These are phyloP conservation scores for Malus sieversii DNA, from an alignment of 306 rosid genomes.

Conservation along the genomic window DNA sequence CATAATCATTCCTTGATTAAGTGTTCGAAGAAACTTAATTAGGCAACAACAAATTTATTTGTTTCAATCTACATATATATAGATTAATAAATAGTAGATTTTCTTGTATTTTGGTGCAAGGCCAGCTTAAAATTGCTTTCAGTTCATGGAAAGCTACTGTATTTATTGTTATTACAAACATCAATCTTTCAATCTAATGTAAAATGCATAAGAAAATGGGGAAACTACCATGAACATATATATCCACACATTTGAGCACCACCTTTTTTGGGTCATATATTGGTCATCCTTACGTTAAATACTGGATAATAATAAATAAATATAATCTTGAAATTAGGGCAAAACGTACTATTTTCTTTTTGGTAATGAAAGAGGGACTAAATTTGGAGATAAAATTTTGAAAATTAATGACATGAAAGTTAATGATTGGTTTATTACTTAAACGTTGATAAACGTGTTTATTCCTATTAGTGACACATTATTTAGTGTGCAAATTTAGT, in stretches of 20 bases:
- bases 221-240: neutral
- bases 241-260: neutral
- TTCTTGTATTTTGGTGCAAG: neutral
- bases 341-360: neutral
- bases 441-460: too few relatives aligned
- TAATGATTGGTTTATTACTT: too few relatives aligned
- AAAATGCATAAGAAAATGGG: neutral
- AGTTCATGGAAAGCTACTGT: neutral
- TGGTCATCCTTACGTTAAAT: neutral
- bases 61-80: neutral
- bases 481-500: too few relatives aligned
- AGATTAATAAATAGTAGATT: neutral
- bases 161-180: neutral
- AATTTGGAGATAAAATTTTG: too few relatives aligned
- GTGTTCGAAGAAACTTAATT: neutral
- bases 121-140: neutral
- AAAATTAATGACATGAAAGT: too few relatives aligned
- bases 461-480: fast-evolving
- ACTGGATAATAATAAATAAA: neutral
- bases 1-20: neutral
- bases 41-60: neutral
- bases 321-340: neutral
- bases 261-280: neutral
- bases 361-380: neutral
- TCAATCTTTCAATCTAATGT: neutral